Evolutionary conservation across 1,139 yeast species (phyloP).

Genomic region (Zygosaccharomyces sapae): DNA sequence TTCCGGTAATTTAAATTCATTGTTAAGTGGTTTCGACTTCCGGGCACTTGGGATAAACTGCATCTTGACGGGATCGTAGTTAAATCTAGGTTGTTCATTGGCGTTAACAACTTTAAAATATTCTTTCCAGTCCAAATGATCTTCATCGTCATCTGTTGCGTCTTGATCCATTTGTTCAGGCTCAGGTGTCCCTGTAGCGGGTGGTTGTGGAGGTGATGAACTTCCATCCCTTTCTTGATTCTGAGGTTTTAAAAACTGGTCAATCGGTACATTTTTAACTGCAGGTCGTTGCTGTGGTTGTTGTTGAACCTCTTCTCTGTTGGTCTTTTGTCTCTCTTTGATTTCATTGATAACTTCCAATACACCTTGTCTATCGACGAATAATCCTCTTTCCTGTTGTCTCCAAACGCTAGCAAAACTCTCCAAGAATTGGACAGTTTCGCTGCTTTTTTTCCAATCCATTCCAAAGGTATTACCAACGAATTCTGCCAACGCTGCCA

Average conservation of each 20-base stretch:
- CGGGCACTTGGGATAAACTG: constrained; percentile 48
- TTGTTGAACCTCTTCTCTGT: constrained; percentile 9
- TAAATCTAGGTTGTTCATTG: constrained; percentile 59
- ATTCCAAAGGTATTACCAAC: constrained; percentile 75
- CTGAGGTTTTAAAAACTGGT: constrained; percentile 6
- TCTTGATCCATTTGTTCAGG: constrained; percentile 36
- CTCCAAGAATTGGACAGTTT: constrained; percentile 67
- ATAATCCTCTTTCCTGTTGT: constrained; percentile 78
- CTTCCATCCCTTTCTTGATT: not conserved
- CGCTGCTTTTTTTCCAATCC: constrained; percentile 70
- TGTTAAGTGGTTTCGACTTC: not conserved
- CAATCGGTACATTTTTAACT: constrained; percentile 12
- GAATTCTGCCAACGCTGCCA: constrained; percentile 63
- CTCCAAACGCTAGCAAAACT: constrained; percentile 82
- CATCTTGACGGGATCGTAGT: constrained; percentile 61
- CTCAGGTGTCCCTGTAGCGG: constrained; percentile 2
- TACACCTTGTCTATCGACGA: constrained; percentile 72
- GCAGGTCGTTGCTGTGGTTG: constrained; percentile 14
- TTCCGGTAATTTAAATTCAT: constrained; percentile 29
- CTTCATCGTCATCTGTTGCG: constrained; percentile 37
- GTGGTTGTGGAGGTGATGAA: constrained; percentile 2
- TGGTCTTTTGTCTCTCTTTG: constrained; percentile 30
- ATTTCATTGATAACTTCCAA: constrained; percentile 59
- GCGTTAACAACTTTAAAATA: constrained; percentile 66
- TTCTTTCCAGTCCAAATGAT: constrained; percentile 58